Percentiles rank a stretch among this genome's conserved stretches.
These are phyloP conservation scores for Oidiodendron maius DNA, from an alignment of 495 filamentous ascomycete genomes.

Conservation along the genomic window DNA sequence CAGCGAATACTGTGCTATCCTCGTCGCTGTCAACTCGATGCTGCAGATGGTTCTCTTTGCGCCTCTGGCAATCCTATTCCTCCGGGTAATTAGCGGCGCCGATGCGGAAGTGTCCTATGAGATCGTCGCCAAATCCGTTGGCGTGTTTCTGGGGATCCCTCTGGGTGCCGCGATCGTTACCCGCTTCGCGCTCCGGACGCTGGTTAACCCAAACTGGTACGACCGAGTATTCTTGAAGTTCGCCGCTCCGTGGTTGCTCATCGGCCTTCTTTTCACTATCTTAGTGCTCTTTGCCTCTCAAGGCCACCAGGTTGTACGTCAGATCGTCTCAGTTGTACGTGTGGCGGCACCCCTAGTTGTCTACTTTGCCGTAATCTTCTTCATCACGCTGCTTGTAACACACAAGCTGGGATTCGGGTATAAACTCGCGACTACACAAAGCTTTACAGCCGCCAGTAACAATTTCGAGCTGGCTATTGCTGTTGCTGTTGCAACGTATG, in stretches of 20 bases:
- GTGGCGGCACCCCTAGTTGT: conserved; percentile 76
- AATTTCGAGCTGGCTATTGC: conserved; percentile 95
- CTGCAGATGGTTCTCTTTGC: conserved; percentile 86
- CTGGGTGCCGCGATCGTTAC: conserved; percentile 74
- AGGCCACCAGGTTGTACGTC: conserved; percentile 70
- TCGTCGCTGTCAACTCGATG: conserved; percentile 82
- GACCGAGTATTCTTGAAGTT: conserved; percentile 63
- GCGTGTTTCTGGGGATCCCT: conserved; percentile 80
- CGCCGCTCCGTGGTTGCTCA: conserved; percentile 66
- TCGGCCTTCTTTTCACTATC: conserved; percentile 83
- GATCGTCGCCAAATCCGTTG: conserved; percentile 72
- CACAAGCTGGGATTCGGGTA: conserved; percentile 68
- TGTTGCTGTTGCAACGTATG: conserved; percentile 81
- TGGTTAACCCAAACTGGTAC: conserved; percentile 55
- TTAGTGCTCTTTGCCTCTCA: conserved; percentile 80
- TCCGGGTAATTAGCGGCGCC: conserved; percentile 54
- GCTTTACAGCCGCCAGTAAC: conserved; percentile 91
- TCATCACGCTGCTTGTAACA: conserved; percentile 53
- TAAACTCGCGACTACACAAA: conserved; percentile 67
- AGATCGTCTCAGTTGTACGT: conserved; percentile 75
- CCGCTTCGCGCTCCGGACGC: conserved; percentile 52
- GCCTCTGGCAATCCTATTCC: conserved; percentile 72
- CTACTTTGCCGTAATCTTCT: conserved; percentile 74
- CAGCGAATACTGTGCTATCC: conserved; percentile 79
- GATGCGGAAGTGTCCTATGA: conserved; percentile 41